Evolutionary conservation across 345 rosid genomes (phyloP).

Genomic region (Tarenaya hassleriana): DNA sequence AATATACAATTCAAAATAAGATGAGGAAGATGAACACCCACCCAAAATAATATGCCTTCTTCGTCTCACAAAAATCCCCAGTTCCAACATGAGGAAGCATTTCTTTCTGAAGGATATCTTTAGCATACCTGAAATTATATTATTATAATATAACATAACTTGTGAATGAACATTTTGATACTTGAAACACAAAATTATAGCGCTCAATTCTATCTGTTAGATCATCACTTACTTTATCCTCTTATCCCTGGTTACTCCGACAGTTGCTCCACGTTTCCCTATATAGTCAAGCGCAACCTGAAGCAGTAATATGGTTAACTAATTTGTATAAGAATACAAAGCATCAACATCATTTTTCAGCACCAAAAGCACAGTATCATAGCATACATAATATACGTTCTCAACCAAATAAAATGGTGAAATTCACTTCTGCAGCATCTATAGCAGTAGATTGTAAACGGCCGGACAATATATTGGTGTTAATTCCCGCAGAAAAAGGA

Average conservation of each 20-base stretch:
- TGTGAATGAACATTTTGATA: slow-evolving; percentile 23
- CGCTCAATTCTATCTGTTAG: slow-evolving; percentile 22
- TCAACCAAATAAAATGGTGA: no score
- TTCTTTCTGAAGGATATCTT: slow-evolving; percentile 95
- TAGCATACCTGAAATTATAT: slow-evolving; percentile 68
- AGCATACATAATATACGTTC: no score
- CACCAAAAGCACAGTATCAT: no score
- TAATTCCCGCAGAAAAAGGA: no score
- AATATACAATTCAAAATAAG: slow-evolving; percentile 4
- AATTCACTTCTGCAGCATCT: no score
- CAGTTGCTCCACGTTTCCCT: slow-evolving; percentile 95
- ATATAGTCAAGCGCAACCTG: slow-evolving; percentile 98
- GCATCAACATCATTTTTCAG: no score
- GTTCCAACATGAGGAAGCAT: slow-evolving; percentile 98
- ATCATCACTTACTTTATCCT: slow-evolving; percentile 75
- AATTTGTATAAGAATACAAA: slow-evolving; percentile 5
- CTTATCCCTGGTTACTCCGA: slow-evolving; percentile 90
- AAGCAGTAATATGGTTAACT: slow-evolving; percentile 18
- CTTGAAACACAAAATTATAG: slow-evolving; percentile 15
- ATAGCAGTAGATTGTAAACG: no score
- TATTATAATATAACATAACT: slow-evolving; percentile 25
- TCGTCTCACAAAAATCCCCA: slow-evolving; percentile 88
- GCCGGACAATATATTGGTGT: no score
- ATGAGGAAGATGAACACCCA: slow-evolving; percentile 29
- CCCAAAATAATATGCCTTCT: slow-evolving; percentile 98